Conservation (phyloP, 345 rosid species). For the Punica granatum region DNA sequence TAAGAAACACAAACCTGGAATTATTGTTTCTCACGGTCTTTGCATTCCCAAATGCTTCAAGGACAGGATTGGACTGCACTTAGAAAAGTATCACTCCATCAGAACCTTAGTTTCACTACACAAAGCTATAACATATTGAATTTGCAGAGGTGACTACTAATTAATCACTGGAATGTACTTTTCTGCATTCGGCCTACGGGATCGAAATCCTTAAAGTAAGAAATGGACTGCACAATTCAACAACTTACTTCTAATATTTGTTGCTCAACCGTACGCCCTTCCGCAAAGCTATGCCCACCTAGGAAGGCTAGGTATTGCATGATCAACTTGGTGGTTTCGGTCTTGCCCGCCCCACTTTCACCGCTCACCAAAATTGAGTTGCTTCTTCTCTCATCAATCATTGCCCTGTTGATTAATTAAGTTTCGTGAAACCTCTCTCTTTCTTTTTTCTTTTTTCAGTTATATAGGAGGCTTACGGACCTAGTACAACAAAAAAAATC, state of each 20-base stretch:
- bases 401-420: conserved; percentile 33
- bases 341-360: conserved; percentile 96
- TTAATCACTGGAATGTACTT: no score
- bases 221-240: conserved; percentile 63
- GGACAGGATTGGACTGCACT: conserved; percentile 89
- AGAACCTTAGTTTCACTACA: no score
- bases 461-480: not conserved
- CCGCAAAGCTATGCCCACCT: conserved; percentile 63
- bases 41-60: conserved; percentile 95
- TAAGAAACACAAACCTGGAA: conserved; percentile 43
- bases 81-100: no score
- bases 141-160: no score
- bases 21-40: conserved; percentile 86
- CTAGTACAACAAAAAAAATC: no score
- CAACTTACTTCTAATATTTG: conserved; percentile 73
- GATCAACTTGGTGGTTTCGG: conserved; percentile 91
- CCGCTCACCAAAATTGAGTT: conserved; percentile 90
- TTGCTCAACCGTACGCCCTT: conserved; percentile 68
- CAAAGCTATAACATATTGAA: no score
- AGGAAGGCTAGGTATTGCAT: conserved; percentile 87
- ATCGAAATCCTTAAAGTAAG: conserved; percentile 88
- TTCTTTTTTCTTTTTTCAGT: not conserved
- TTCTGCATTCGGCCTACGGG: no score
- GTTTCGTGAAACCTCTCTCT: no score
- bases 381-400: conserved; percentile 70